These are phyloP conservation scores for Penicillium daleae DNA, from an alignment of 495 filamentous ascomycete genomes.

Conservation along the genomic window DNA sequence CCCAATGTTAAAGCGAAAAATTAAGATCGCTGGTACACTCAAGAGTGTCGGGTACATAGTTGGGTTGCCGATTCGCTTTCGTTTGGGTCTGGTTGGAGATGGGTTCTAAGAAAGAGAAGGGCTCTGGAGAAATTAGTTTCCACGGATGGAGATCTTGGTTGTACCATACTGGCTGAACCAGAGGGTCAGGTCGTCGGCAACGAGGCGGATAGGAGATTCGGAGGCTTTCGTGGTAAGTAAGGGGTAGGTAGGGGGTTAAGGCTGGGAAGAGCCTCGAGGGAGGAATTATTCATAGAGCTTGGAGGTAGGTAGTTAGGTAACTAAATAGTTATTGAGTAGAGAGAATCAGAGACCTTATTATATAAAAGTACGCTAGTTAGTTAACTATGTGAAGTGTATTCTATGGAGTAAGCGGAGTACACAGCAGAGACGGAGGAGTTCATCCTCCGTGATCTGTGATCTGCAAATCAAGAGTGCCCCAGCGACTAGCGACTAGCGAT, in stretches of 20 bases:
- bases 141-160: background rate
- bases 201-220: background rate
- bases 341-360: background rate
- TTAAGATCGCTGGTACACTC: background rate
- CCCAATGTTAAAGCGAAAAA: constrained; percentile 2
- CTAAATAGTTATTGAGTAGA: no score
- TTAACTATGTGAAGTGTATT: constrained; percentile 4
- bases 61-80: background rate
- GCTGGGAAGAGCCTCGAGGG: background rate
- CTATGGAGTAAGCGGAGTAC: background rate
- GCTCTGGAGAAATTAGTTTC: constrained; percentile 2
- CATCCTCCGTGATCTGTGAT: background rate
- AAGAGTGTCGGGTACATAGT: background rate
- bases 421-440: background rate
- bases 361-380: background rate
- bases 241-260: no score
- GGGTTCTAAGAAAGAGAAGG: background rate
- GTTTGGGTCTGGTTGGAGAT: background rate
- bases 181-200: background rate
- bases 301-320: no score
- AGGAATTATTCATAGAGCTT: no score
- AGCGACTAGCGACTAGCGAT: background rate
- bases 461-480: no score
- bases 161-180: background rate
- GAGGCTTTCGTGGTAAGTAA: background rate